These are phyloP conservation scores for Aspergillus hiratsukae DNA, from an alignment of 2,329 filamentous ascomycete species.

Conservation along the genomic window DNA sequence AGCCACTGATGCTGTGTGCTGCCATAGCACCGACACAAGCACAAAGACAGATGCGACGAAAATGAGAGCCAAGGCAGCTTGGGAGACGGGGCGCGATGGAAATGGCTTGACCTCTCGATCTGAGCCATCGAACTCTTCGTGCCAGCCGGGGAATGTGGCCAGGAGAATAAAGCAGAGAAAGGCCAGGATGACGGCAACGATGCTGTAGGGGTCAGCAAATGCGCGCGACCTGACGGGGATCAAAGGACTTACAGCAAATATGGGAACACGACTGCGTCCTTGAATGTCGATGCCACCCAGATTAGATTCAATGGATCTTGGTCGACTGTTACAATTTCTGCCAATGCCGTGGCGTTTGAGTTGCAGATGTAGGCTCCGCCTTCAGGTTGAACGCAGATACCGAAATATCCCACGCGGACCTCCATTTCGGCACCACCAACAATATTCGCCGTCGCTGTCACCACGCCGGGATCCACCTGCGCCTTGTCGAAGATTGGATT, in stretches of 20 bases:
- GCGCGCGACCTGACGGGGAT: not conserved
- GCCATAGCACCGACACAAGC: slow-evolving; percentile 57
- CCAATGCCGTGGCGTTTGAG: slow-evolving; percentile 91
- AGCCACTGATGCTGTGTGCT: slow-evolving; percentile 90
- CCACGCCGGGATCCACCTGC: slow-evolving; percentile 85
- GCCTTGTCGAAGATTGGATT: slow-evolving; percentile 74
- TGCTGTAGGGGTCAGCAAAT: slow-evolving; percentile 49
- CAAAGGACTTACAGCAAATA: slow-evolving; percentile 74
- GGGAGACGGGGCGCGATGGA: slow-evolving; percentile 84
- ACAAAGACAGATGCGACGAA: slow-evolving; percentile 66
- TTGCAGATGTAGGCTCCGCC: slow-evolving; percentile 90
- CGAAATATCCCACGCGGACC: slow-evolving; percentile 94
- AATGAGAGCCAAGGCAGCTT: slow-evolving; percentile 89
- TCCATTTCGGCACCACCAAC: slow-evolving; percentile 79
- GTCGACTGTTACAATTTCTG: slow-evolving; percentile 81
- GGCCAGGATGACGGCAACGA: slow-evolving; percentile 95
- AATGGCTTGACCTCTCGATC: slow-evolving; percentile 92
- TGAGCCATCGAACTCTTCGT: slow-evolving; percentile 83
- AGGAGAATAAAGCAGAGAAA: slow-evolving; percentile 94
- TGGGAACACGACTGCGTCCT: slow-evolving; percentile 96
- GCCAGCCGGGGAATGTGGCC: slow-evolving; percentile 95
- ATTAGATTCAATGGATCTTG: slow-evolving; percentile 96
- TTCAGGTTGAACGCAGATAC: slow-evolving; percentile 91
- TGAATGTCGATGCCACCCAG: slow-evolving; percentile 95
- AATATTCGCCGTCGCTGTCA: slow-evolving; percentile 82